Conservation (phyloP, 306 rosid genomes). For the Cyclanthera cordifolia region DNA sequence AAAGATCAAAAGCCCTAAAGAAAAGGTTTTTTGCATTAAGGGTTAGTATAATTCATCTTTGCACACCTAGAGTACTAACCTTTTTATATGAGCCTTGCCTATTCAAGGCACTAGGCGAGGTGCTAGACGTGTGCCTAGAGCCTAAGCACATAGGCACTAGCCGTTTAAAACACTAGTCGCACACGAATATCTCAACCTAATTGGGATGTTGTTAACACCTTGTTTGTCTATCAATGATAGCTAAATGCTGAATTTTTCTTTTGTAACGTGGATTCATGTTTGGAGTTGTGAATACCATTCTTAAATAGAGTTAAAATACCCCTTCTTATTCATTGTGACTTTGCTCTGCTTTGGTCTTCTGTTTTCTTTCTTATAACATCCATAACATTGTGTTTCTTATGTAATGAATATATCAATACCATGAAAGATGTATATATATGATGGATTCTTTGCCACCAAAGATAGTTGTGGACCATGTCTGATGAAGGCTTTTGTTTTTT, state of each 20-base stretch:
- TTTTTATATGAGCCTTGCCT: too few species aligned
- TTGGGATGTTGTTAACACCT: neutral
- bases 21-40: too few species aligned
- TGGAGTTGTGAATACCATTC: neutral
- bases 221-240: neutral
- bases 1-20: too few species aligned
- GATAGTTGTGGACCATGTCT: neutral
- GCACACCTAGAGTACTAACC: too few species aligned
- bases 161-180: neutral
- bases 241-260: neutral
- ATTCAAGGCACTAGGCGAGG: too few species aligned
- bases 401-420: neutral
- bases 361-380: neutral
- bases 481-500: neutral
- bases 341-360: neutral
- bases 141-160: too few species aligned
- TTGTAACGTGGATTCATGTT: neutral
- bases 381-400: neutral
- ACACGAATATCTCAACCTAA: neutral
- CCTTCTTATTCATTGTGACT: neutral
- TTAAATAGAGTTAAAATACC: too few species aligned
- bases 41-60: too few species aligned
- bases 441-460: neutral
- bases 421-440: neutral
- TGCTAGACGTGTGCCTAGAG: too few species aligned